Conservation (phyloP, 257 asterid genomes). For the Ehretia macrophylla region DNA sequence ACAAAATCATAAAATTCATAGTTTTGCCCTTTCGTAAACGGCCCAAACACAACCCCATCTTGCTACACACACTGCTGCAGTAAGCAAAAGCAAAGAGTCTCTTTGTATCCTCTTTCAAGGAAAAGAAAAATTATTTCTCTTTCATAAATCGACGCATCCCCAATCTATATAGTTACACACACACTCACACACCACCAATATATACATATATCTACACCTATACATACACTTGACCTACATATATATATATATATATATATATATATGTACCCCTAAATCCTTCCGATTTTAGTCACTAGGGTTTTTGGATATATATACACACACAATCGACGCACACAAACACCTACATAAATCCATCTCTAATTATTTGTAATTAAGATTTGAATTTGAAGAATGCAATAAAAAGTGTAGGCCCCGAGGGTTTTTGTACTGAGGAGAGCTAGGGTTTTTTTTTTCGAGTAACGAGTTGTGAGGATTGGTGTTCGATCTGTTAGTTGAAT, state of each 20-base stretch:
- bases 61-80: too few species aligned
- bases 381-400: constrained; percentile 31
- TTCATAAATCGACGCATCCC: constrained; percentile 32
- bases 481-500: constrained; percentile 52
- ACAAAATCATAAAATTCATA: too few species aligned
- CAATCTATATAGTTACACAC: constrained; percentile 13
- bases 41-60: too few species aligned
- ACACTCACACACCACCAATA: constrained; percentile 6
- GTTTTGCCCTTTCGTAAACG: too few species aligned
- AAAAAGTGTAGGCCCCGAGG: constrained; percentile 30
- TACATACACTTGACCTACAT: background rate
- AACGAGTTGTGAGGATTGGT: constrained; percentile 9
- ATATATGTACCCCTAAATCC: constrained; percentile 8
- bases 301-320: constrained; percentile 34
- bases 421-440: constrained; percentile 22
- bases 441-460: constrained; percentile 26
- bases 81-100: too few species aligned
- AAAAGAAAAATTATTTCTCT: background rate
- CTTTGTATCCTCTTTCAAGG: too few species aligned
- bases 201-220: constrained; percentile 6
- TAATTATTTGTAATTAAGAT: constrained; percentile 32
- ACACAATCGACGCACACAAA: background rate
- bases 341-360: background rate
- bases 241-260: constrained; percentile 7
- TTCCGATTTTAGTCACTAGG: constrained; percentile 39